phyloP scores from a whole-genome alignment of 2,329 filamentous ascomycete genomes.

The Colletotrichum sp. region DNA sequence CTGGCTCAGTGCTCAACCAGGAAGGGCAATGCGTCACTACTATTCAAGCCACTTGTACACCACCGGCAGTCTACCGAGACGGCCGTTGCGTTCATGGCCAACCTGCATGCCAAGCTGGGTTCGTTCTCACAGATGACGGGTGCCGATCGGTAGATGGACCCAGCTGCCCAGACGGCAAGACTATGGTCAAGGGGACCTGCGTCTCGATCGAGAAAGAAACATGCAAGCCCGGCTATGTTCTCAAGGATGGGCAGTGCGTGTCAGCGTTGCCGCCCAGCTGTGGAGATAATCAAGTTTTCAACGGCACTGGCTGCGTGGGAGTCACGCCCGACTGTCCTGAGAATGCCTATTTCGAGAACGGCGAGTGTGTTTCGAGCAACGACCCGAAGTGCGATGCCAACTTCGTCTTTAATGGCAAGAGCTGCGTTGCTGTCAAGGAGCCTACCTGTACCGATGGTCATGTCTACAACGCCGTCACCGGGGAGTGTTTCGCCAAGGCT shows the following conservation, averaged over 20 bases:
- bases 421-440: not conserved
- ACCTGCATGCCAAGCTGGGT: not conserved
- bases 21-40: not conserved
- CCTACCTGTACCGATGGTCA: not conserved
- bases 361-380: not conserved
- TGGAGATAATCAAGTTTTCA: not conserved
- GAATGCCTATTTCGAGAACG: not conserved
- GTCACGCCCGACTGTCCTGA: not conserved
- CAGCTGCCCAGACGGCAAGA: not conserved
- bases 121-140: not conserved
- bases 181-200: not conserved
- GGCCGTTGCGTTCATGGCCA: not conserved
- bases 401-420: not conserved
- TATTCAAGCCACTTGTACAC: not conserved
- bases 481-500: not conserved
- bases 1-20: not conserved
- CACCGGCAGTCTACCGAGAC: not conserved
- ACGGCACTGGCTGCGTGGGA: not conserved
- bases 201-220: not conserved
- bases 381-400: not conserved
- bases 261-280: not conserved
- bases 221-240: not conserved
- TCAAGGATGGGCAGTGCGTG: not conserved
- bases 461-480: not conserved
- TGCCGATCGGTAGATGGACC: not conserved